A percentile compares a stretch with the other conserved stretches of the same genome.
Evolutionary conservation across 1,284 basidiomycete species (phyloP).

Genomic region (Pseudozyma flocculosa): DNA sequence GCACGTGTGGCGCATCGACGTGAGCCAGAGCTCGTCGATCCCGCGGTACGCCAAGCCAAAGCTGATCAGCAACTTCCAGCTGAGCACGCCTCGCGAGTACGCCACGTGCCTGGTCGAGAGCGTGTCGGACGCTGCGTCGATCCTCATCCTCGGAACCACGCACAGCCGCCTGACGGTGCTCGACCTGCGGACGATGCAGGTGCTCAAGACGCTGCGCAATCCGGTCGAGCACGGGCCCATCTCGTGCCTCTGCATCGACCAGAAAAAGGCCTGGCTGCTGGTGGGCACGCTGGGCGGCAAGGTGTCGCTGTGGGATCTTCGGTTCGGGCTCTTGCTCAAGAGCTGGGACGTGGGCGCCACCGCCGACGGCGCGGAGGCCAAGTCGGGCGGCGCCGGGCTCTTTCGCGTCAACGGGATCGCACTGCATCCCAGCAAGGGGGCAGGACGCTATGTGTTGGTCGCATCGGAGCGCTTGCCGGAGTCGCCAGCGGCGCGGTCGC

Average conservation of each 20-base stretch:
- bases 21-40: constrained; percentile 49
- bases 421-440: constrained; percentile 75
- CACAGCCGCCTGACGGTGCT: constrained; percentile 75
- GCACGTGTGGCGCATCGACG: constrained; percentile 59
- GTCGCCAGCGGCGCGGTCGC: not conserved
- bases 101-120: constrained; percentile 52
- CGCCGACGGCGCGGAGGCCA: not conserved
- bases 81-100: constrained; percentile 56
- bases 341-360: constrained; percentile 76
- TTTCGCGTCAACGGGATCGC: constrained; percentile 70
- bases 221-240: constrained; percentile 84
- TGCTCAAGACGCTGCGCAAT: constrained; percentile 74
- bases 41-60: constrained; percentile 59
- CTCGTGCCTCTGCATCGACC: constrained; percentile 76
- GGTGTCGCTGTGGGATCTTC: constrained; percentile 86
- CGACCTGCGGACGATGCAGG: constrained; percentile 81
- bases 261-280: constrained; percentile 76
- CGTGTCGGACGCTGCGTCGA: constrained; percentile 36
- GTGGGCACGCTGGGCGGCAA: constrained; percentile 82
- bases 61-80: constrained; percentile 56
- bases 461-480: constrained; percentile 64
- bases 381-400: constrained; percentile 3
- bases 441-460: constrained; percentile 83
- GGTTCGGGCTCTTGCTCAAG: constrained; percentile 84
- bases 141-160: constrained; percentile 78